Evolutionary conservation across 2,329 filamentous ascomycete genomes (phyloP), one percentile per base, ranked within the genome.

Genomic region (Ramularia collo-cygni): DNA sequence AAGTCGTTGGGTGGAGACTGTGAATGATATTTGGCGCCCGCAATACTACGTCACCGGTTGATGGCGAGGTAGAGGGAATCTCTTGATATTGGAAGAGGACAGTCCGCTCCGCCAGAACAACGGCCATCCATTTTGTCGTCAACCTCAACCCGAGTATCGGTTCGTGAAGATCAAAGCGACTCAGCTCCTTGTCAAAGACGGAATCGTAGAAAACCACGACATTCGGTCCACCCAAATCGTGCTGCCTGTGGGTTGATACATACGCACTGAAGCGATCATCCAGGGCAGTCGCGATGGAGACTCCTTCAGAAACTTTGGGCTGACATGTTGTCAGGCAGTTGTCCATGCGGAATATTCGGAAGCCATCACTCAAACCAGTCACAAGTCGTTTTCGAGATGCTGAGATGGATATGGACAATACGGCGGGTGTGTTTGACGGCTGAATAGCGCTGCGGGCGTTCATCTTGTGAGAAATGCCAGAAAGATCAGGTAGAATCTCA

Each of bases 391-490:
- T 89, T 50, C 77, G 77, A 61, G 92, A 85, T 55, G 79, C 75
- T 59, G 95, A 96, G 69, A 95, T 95, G 7, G 84, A 79, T 32
- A 83, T 79, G 10, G 86, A 93, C 27, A 95, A 75, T 8, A 88
- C 89, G 45, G 81, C 76, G 4, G 84, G 82, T 38, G 81, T 78
- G 30, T 74, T 75, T 13, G 85, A 79, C 36, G 79, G 78, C 68
- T 94, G 87, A 58, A 96, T 86, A 41, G 85, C 78, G 37, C 83
- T 84, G 43, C 90, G 77, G 30, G 88, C 93, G 62, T 96, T 92
- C 92, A 96, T 98, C 38, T 34, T 45, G 36, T n/a, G 21, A 24
- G 6, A 10, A 31, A 6, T 31, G 28, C n/a, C 28, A 8, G 6
- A 5, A 14, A 31, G 8, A 13, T 6, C 15, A 5, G 10, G 21